Percentiles rank a stretch among this genome's conserved stretches.
These are phyloP conservation scores for Castanopsis chinensis DNA, from an alignment of 306 rosid species.

Conservation along the genomic window DNA sequence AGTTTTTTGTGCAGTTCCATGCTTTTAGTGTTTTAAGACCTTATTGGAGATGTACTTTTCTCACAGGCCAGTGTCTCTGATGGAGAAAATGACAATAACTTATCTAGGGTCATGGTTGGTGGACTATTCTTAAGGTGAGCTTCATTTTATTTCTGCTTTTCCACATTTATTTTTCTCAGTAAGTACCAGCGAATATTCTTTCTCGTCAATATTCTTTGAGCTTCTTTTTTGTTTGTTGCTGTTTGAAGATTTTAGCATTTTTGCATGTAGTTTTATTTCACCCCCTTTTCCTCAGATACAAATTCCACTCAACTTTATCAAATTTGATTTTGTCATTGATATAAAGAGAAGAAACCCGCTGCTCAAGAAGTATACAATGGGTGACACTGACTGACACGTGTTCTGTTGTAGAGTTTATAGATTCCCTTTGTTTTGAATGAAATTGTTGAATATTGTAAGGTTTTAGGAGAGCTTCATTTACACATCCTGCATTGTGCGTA, in stretches of 20 bases:
- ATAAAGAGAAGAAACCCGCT: neutral
- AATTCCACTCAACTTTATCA: neutral
- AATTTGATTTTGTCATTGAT: neutral
- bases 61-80: slow-evolving; percentile 84
- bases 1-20: neutral
- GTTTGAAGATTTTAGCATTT: neutral
- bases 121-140: slow-evolving; percentile 82
- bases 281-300: neutral
- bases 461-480: no score
- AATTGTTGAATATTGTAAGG: no score
- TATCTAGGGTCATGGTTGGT: slow-evolving; percentile 76
- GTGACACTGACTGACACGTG: neutral
- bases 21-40: slow-evolving; percentile 16
- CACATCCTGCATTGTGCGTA: no score
- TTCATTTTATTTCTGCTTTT: slow-evolving; percentile 25
- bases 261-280: neutral
- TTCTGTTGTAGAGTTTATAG: no score
- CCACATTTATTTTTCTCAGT: neutral
- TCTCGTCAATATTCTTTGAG: neutral
- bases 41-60: slow-evolving; percentile 31
- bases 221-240: neutral
- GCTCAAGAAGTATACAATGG: neutral
- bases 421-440: no score
- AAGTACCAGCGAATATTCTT: neutral
- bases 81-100: slow-evolving; percentile 76